Percentiles rank a stretch among this genome's conserved stretches.
These are phyloP conservation scores for Microdochium bolleyi DNA, from an alignment of 2,329 filamentous ascomycete genomes.

Conservation along the genomic window DNA sequence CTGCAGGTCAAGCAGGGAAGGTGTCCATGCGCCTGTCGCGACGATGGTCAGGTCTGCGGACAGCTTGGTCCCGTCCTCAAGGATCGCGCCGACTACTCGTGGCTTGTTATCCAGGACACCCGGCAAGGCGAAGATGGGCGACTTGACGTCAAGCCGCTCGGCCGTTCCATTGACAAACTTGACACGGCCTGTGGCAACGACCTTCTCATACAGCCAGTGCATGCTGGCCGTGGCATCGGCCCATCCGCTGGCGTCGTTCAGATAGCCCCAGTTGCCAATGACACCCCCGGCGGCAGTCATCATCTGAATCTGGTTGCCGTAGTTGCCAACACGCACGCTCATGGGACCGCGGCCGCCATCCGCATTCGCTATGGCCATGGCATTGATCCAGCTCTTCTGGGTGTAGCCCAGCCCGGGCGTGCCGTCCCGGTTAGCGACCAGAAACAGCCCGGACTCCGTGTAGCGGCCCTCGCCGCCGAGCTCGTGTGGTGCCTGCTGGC, in stretches of 20 bases:
- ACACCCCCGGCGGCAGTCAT: slow-evolving; percentile 38
- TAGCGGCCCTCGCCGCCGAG: slow-evolving; percentile 61
- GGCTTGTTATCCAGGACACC: slow-evolving; percentile 21
- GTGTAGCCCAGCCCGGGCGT: slow-evolving; percentile 47
- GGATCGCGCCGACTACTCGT: slow-evolving; percentile 48
- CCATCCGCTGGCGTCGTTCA: slow-evolving; percentile 72
- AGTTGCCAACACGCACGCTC: slow-evolving; percentile 36
- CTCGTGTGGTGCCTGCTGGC: slow-evolving; percentile 43
- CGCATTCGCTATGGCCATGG: slow-evolving; percentile 38
- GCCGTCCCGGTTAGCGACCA: slow-evolving; percentile 44
- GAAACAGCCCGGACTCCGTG: slow-evolving; percentile 58
- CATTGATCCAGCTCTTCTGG: slow-evolving; percentile 52
- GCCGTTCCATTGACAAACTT: slow-evolving; percentile 44
- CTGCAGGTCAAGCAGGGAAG: slow-evolving; percentile 66
- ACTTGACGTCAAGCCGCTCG: slow-evolving; percentile 20
- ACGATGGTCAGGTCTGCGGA: slow-evolving; percentile 68
- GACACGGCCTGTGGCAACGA: slow-evolving; percentile 47
- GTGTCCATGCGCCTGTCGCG: slow-evolving; percentile 83
- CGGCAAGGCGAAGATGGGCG: not conserved
- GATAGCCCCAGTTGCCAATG: slow-evolving; percentile 60
- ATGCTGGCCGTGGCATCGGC: slow-evolving; percentile 68
- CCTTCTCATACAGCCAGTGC: slow-evolving; percentile 50
- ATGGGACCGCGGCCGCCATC: slow-evolving; percentile 22
- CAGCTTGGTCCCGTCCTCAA: slow-evolving; percentile 40
- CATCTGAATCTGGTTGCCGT: slow-evolving; percentile 31